Evolutionary conservation across 805 yeast genomes (phyloP).

Genomic region (Metschnikowia borealis): DNA sequence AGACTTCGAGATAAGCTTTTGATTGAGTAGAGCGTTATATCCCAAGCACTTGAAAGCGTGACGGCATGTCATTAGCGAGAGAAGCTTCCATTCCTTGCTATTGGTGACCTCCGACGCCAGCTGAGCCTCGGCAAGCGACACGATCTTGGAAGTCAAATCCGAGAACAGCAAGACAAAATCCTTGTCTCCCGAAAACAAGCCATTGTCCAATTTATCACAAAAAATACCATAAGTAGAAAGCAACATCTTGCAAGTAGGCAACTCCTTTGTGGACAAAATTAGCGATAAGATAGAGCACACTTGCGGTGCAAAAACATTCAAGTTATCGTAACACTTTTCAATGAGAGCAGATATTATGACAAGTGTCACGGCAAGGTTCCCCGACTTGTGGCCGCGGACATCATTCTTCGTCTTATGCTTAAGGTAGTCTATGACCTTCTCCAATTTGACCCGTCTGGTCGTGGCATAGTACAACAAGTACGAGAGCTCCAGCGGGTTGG

Average conservation of each 20-base stretch:
- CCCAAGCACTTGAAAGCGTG: constrained; percentile 38
- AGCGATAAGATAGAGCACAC: constrained; percentile 56
- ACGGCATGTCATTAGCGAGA: constrained; percentile 39
- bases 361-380: constrained; percentile 80
- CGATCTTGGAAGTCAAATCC: constrained; percentile 17
- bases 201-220: constrained; percentile 45
- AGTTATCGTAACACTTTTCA: constrained; percentile 72
- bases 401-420: constrained; percentile 60
- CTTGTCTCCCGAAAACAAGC: constrained; percentile 62
- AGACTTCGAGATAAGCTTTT: constrained; percentile 28
- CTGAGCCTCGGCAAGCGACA: constrained; percentile 15
- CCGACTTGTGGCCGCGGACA: constrained; percentile 57
- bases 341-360: constrained; percentile 67
- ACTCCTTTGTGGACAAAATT: constrained; percentile 55
- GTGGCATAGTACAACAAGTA: constrained; percentile 87
- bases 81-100: constrained; percentile 43
- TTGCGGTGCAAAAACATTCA: constrained; percentile 74
- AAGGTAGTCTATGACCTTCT: constrained; percentile 74
- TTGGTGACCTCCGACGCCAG: constrained; percentile 23
- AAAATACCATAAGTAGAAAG: constrained; percentile 44
- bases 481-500: constrained; percentile 88
- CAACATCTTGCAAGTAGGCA: constrained; percentile 53
- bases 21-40: constrained; percentile 27
- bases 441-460: constrained; percentile 81
- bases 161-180: constrained; percentile 48